phyloP scores from a whole-genome alignment of 1,139 yeast species.

The Geotrichum aggregatum region DNA sequence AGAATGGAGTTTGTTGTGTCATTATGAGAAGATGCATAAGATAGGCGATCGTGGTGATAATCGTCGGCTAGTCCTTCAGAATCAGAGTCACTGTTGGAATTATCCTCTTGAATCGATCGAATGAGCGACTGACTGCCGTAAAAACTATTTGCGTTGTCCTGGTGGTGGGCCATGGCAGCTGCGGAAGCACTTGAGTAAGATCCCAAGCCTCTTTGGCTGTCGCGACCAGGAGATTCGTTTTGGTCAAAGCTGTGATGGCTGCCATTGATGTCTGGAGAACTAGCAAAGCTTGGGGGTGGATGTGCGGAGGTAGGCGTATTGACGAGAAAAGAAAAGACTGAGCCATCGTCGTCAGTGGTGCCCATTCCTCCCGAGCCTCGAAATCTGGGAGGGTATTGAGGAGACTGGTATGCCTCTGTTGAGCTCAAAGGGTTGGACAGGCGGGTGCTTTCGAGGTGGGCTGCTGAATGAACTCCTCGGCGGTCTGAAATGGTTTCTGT shows the following conservation, averaged over 20 bases:
- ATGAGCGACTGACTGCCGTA: slow-evolving; percentile 2
- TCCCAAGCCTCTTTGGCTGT: not conserved
- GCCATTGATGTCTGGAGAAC: not conserved
- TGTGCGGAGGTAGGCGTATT: slow-evolving; percentile 13
- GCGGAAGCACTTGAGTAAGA: slow-evolving; percentile 9
- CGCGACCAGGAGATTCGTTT: slow-evolving; percentile 2
- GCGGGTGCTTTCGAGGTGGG: not conserved
- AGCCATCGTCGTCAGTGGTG: slow-evolving; percentile 16
- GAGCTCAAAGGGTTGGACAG: not conserved
- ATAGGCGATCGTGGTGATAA: not conserved
- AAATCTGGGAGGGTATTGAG: not conserved
- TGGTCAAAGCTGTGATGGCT: not conserved
- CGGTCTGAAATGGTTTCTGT: not conserved
- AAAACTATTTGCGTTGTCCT: not conserved
- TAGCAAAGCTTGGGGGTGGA: not conserved
- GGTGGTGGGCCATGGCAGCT: slow-evolving; percentile 1
- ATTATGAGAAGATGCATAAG: slow-evolving; percentile 12
- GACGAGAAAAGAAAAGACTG: slow-evolving; percentile 15
- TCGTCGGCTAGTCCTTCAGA: slow-evolving; percentile 1
- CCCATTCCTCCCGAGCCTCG: not conserved
- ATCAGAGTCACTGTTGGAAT: slow-evolving; percentile 6
- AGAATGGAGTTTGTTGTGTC: slow-evolving; percentile 15
- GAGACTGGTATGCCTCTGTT: not conserved
- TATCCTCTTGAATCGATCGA: slow-evolving; percentile 1
- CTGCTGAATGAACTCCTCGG: not conserved